Conservation (phyloP, 2,329 filamentous ascomycete genomes). For the Elsinoe arachidis region DNA sequence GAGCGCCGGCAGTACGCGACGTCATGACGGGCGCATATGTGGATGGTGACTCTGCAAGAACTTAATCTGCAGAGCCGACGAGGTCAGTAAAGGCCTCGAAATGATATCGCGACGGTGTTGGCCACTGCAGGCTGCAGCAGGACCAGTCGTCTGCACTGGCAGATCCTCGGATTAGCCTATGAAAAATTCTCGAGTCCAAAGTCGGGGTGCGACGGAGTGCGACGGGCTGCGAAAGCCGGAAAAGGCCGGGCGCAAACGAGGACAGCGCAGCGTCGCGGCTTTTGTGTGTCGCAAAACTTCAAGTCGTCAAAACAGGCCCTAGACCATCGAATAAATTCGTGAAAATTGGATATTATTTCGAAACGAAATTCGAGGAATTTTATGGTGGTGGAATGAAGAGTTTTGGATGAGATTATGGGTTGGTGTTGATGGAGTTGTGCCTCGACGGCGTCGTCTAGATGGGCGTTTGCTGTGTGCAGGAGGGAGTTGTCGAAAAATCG, state of each 20-base stretch:
- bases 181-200: background rate
- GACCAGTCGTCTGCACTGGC: background rate
- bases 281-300: slow-evolving; percentile 8
- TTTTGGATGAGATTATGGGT: slow-evolving; percentile 1
- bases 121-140: background rate
- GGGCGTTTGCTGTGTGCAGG: background rate
- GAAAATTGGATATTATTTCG: slow-evolving; percentile 6
- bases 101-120: background rate
- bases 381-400: background rate
- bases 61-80: slow-evolving; percentile 7
- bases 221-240: background rate
- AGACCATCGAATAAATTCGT: background rate
- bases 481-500: background rate
- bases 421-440: background rate
- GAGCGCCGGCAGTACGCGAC: slow-evolving; percentile 17
- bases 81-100: background rate
- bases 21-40: slow-evolving; percentile 24
- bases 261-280: background rate
- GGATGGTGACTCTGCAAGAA: slow-evolving; percentile 8
- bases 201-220: background rate
- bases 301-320: slow-evolving; percentile 5
- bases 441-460: background rate
- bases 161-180: background rate
- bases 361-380: background rate
- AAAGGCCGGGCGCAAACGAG: slow-evolving; percentile 7